Base-by-base conservation (phyloP, 352 stramenopile genomes). In the Blastocystis sp. region DNA sequence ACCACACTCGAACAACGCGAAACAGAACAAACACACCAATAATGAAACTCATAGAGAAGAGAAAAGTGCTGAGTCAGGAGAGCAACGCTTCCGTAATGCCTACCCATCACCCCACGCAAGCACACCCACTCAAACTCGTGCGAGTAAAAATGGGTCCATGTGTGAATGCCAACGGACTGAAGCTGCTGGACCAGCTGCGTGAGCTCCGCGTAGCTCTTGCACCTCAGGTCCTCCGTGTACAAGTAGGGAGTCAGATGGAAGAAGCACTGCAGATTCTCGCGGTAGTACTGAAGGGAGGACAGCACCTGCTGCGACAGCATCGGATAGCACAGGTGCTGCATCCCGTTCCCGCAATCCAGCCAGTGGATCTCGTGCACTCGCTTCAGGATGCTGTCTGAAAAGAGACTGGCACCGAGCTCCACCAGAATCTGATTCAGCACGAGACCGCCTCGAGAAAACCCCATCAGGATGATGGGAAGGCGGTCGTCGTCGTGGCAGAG, bases 1-100 rank as follows among this genome's bases (percentile, higher is more conserved):
- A n/a, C n/a, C n/a, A n/a, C n/a, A n/a, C n/a, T n/a, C n/a, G n/a
- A n/a, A n/a, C n/a, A n/a, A n/a, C n/a, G n/a, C n/a, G n/a, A n/a
- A n/a, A n/a, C n/a, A n/a, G n/a, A 77, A 77, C 66, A 77, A 77
- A 51, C 26, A 77, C 6, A 51, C 3, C 1, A 85, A 69, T 33
- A 33, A 41, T 85, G 60, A 85, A 85, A 85, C 60, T 85, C 74
- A 21, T 50, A 69, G n/a, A 85, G 66, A 37, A 85, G 74, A 70
- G 74, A 85, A 29, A 85, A 85, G 31, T 85, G 74, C 74, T 70
- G 55, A 29, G 3, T 37, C 19, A 85, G 55, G 2, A 59, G 41
- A 45, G 50, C 41, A 12, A 85, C 1, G n/a, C 16, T 19, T 26
- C 74, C 74, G 45, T 85, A 85, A 50, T 85, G 67, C n/a, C 74